A percentile compares a stretch with the other conserved stretches of the same genome.
These are phyloP conservation scores for Solanum peruvianum DNA, from an alignment of 257 asterid species.

Conservation along the genomic window DNA sequence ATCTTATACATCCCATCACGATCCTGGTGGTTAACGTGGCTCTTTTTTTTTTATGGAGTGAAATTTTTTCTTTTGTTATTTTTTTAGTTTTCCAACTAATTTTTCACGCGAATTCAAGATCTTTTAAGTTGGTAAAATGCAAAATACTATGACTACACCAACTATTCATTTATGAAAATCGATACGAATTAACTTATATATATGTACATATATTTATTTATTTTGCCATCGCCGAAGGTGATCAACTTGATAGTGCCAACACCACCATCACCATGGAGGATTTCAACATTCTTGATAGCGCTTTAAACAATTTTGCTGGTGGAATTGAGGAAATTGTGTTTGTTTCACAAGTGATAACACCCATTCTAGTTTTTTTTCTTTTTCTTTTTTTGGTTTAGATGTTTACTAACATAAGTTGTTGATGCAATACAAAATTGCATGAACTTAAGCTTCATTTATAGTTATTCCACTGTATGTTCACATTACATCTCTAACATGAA, in stretches of 20 bases:
- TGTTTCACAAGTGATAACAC: slow-evolving; percentile 14
- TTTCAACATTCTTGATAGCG: slow-evolving; percentile 35
- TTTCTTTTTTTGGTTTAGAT: not conserved
- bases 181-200: not conserved
- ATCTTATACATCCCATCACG: not conserved
- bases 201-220: too few species aligned
- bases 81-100: not conserved
- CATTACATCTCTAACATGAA: not conserved
- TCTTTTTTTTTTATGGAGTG: not conserved
- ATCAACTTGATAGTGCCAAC: slow-evolving; percentile 34
- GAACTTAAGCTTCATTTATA: not conserved
- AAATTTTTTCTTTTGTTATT: not conserved
- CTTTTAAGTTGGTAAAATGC: not conserved
- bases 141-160: not conserved
- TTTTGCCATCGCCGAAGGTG: slow-evolving; percentile 33
- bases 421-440: not conserved
- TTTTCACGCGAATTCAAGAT: not conserved
- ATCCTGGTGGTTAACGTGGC: not conserved
- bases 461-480: not conserved
- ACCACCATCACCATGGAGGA: slow-evolving; percentile 40
- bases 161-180: not conserved
- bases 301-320: slow-evolving; percentile 29
- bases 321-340: slow-evolving; percentile 30
- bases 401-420: not conserved
- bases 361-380: slow-evolving; percentile 10